Percentiles rank a stretch among this genome's conserved stretches.
phyloP scores from a whole-genome alignment of 176 grass and related monocot species.

The Aegilops umbellulata region DNA sequence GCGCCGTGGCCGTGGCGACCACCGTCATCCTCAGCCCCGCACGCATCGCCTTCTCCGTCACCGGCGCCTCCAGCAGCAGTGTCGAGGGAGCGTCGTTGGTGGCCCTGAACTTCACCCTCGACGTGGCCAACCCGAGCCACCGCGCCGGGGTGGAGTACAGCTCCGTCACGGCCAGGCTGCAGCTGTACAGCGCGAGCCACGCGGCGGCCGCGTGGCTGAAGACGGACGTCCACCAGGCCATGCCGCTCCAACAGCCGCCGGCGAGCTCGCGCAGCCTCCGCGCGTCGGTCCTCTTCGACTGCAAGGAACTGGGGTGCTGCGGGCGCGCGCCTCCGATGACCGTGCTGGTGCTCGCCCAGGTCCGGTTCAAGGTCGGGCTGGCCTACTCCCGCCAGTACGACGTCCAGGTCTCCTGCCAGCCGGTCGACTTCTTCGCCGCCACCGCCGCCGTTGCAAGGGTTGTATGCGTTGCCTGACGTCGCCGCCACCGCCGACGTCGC shows the following conservation, averaged over 20 bases:
- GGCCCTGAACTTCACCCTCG: background rate
- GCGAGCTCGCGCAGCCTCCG: background rate
- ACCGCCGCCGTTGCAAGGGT: background rate
- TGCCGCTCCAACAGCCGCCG: slow-evolving; percentile 9
- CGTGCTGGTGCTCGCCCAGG: background rate
- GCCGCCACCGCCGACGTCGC: no score
- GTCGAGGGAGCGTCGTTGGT: no score
- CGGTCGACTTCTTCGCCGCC: slow-evolving; percentile 14
- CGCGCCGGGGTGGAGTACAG: slow-evolving; percentile 10
- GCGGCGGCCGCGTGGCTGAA: background rate
- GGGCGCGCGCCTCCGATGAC: background rate
- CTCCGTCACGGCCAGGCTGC: background rate
- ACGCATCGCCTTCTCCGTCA: background rate
- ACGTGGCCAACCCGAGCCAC: slow-evolving; percentile 4
- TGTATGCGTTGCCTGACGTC: background rate
- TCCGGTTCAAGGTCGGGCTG: background rate
- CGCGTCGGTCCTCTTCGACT: background rate
- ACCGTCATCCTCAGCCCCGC: slow-evolving; percentile 12
- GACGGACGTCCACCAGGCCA: background rate
- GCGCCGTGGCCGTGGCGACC: background rate
- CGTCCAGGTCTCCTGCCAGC: background rate
- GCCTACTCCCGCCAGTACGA: background rate
- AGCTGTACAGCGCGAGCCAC: background rate
- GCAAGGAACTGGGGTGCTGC: no score
- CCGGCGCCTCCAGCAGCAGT: background rate